These are phyloP conservation scores for Plasmodium gaboni DNA, from an alignment of 169 alveolate species.

Conservation along the genomic window DNA sequence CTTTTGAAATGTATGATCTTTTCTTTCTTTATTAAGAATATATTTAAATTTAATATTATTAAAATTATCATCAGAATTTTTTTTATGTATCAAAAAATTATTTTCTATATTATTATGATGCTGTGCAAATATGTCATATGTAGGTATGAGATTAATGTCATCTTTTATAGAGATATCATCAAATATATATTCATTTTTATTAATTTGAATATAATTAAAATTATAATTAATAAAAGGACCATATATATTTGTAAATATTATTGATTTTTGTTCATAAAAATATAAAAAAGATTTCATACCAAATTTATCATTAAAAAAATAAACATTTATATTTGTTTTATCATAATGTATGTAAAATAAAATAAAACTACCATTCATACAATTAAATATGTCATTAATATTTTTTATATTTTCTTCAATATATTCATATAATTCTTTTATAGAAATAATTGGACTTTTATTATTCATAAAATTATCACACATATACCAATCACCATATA, in stretches of 20 bases:
- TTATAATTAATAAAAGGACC: slow-evolving; percentile 26
- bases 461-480: neutral
- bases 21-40: neutral
- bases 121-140: neutral
- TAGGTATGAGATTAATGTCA: slow-evolving; percentile 12
- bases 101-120: no score
- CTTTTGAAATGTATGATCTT: neutral
- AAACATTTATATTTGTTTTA: slow-evolving; percentile 3
- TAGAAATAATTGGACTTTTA: neutral
- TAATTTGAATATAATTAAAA: slow-evolving; percentile 13
- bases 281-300: slow-evolving; percentile 63
- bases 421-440: slow-evolving; percentile 21
- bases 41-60: neutral
- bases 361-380: slow-evolving; percentile 60
- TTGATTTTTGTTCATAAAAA: slow-evolving; percentile 24
- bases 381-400: slow-evolving; percentile 1
- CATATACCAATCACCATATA: slow-evolving; percentile 15
- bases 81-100: neutral
- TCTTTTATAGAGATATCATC: slow-evolving; percentile 12
- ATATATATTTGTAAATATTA: slow-evolving; percentile 41
- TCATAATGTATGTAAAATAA: slow-evolving; percentile 29
- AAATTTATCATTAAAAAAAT: slow-evolving; percentile 40
- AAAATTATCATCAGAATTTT: neutral
- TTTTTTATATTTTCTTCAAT: slow-evolving; percentile 4
- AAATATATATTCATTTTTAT: slow-evolving; percentile 8